Percentiles rank a stretch among this genome's conserved stretches.
Evolutionary conservation across 768 basidiomycete genomes (phyloP).

Genomic region (Mycena metata): DNA sequence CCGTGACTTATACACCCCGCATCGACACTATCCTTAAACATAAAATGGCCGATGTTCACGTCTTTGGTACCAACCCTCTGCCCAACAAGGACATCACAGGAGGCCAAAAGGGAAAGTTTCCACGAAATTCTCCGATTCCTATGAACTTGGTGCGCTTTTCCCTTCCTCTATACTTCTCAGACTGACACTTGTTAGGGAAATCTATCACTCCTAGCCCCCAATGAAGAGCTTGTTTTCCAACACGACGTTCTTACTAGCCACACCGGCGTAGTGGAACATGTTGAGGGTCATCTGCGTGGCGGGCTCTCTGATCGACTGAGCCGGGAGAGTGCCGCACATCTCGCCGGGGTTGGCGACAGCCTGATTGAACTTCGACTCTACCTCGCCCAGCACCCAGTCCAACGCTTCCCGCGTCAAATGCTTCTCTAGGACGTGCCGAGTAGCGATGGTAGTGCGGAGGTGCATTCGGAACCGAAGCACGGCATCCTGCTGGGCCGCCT

Average conservation of each 20-base stretch:
- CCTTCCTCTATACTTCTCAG: no score
- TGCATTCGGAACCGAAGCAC: slow-evolving; percentile 96
- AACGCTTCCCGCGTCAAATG: slow-evolving; percentile 94
- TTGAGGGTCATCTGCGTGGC: slow-evolving; percentile 99
- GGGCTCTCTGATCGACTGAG: slow-evolving; percentile 99
- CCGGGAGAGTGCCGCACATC: slow-evolving; percentile 98
- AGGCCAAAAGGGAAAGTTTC: no score
- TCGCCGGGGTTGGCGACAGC: slow-evolving; percentile 94
- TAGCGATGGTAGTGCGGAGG: slow-evolving; percentile 88
- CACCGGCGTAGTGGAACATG: slow-evolving; percentile 99
- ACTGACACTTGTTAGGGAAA: no score
- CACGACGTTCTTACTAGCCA: slow-evolving; percentile 96
- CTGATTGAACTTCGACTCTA: slow-evolving; percentile 96
- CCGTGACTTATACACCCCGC: no score
- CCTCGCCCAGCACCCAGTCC: slow-evolving; percentile 97
- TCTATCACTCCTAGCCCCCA: no score
- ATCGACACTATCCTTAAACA: no score
- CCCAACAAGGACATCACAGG: no score
- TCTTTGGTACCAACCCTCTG: no score
- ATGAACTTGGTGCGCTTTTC: no score
- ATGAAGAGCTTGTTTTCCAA: no score
- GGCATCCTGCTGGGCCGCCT: slow-evolving; percentile 87
- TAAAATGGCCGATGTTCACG: no score
- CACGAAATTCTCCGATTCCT: no score
- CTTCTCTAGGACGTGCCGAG: slow-evolving; percentile 89